These are phyloP conservation scores for Schoenoplectus triqueter DNA, from an alignment of 202 grass and related monocot species.

Conservation along the genomic window DNA sequence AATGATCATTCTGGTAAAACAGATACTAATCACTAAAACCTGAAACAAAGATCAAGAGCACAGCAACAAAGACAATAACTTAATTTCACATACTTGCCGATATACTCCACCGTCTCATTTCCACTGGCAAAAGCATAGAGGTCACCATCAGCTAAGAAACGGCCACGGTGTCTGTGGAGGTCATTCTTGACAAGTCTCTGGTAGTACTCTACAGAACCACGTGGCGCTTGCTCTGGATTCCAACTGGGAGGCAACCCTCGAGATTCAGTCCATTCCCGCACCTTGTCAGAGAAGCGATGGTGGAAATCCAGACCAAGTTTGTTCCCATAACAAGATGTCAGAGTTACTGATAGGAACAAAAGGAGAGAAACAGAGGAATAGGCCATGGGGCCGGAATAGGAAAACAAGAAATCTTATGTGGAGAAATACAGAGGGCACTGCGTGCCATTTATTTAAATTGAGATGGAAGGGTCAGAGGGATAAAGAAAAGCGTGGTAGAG, in stretches of 20 bases:
- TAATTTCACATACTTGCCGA: conserved; percentile 53
- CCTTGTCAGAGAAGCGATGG: conserved; percentile 66
- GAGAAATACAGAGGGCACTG: not conserved
- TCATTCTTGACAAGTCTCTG: conserved; percentile 54
- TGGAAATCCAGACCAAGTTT: conserved; percentile 60
- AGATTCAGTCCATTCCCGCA: conserved; percentile 58
- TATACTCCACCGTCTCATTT: not conserved
- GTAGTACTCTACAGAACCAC: conserved; percentile 75
- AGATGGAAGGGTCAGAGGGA: not conserved
- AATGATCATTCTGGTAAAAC: not conserved
- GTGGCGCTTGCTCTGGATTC: conserved; percentile 32
- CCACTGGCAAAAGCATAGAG: conserved; percentile 48
- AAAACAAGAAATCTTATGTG: not conserved
- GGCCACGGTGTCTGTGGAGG: conserved; percentile 51
- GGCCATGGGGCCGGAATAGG: conserved; percentile 16
- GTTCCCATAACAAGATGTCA: conserved; percentile 14
- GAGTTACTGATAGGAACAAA: not conserved
- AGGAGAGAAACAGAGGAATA: conserved; percentile 20
- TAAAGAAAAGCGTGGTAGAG: not conserved
- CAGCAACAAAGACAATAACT: not conserved
- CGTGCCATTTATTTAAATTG: conserved; percentile 10
- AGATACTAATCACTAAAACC: not conserved
- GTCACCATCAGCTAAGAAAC: conserved; percentile 36
- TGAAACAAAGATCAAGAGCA: not conserved
- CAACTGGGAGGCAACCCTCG: conserved; percentile 38